Evolutionary conservation across 2,329 filamentous ascomycete species (phyloP), one percentile per base, ranked within the genome.

Genomic region (Aurifilum marmelostoma): DNA sequence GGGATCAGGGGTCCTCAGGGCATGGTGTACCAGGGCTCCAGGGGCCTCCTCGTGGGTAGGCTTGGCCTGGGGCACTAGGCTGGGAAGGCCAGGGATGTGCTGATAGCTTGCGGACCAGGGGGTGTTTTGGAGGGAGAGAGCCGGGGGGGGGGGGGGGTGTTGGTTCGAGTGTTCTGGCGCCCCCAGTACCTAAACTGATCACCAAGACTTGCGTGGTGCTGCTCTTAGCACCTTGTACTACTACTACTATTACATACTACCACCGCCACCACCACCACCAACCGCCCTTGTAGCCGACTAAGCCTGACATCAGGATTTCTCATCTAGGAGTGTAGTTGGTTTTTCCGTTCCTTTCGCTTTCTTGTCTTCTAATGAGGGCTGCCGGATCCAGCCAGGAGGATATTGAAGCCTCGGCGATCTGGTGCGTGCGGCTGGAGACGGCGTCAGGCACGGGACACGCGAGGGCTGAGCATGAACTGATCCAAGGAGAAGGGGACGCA

Each of bases 1-100:
- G 65, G 65, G 65, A 66, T 66, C 65, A 66, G 65, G 65, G 65
- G 39, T 27, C 2, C 64, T 47, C n/a, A 61, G 37, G 27, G 9
- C 32, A 12, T 39, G 18, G 43, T n/a, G n/a, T 39, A 11, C 32
- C 43, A 32, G 41, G 24, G 29, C 29, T 24, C 18, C 58, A 60
- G 58, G 58, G 32, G 29, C 32, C 18, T 39, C 29, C 58, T 59
- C 39, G 52, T n/a, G 12, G 34, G 34, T 59, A 39, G 37, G 63
- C 37, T 62, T 61, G 58, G 58, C 21, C 34, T 61, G 32, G 29
- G 58, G 58, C 43, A 24, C 32, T 37, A 34, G 32, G 41, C 32
- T 27, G 59, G 59, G 59, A 14, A 4, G 14, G 32, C 58, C 39
- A 41, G 37, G 59, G 59, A 41, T 62, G 14, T 14, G 59, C 37